Evolutionary conservation across 129 eudicot species (phyloP), one percentile per base, ranked within the genome.

Genomic region (Tagetes erecta): DNA sequence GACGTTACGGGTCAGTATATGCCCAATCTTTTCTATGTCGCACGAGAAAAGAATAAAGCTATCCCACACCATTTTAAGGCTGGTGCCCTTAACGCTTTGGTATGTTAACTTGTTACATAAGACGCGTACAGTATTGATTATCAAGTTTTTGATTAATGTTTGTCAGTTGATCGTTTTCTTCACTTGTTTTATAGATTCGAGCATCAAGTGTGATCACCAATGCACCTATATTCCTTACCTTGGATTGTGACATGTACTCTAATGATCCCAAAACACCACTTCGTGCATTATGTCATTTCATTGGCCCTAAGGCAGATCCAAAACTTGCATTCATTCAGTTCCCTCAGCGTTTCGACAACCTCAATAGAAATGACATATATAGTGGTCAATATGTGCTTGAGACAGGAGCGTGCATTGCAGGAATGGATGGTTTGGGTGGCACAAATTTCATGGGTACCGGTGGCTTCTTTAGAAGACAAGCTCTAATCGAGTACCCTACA

Each of bases 71-170:
- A 87, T 53, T 89, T 84, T 65, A 92, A 87, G 76, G 96, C 92
- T 1, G 98, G 98, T 42, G 98, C 98, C 27, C 88, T 92, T 46
- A 92, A 92, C 53, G 68, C 86, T 40, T 67, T 92, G 83, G 98
- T 92, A 82, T 52, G 82, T 45, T 10, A 69, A n/a, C 41, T 10
- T 60, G 42, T 34, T 36, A 10, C 12, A 34, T 60, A 7, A 5
- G 4, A 44, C 2, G 11, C 20, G 44, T 60, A 35, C 10, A 60
- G 4, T 10, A 2, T 36, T 60, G 42, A 60, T 35, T 35, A 34
- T 60, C 0, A 0, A 1, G 6, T 12, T 11, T 6, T n/a, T 37
- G 13, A 64, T 39, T 4, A 1, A 6, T 35, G 1, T 46, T 36
- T 37, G 42, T 58, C 1, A 35, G 4, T 8, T 0, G 6, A 67